phyloP scores from a whole-genome alignment of 208 protist species.

The Jaenimonas drosophilae region DNA sequence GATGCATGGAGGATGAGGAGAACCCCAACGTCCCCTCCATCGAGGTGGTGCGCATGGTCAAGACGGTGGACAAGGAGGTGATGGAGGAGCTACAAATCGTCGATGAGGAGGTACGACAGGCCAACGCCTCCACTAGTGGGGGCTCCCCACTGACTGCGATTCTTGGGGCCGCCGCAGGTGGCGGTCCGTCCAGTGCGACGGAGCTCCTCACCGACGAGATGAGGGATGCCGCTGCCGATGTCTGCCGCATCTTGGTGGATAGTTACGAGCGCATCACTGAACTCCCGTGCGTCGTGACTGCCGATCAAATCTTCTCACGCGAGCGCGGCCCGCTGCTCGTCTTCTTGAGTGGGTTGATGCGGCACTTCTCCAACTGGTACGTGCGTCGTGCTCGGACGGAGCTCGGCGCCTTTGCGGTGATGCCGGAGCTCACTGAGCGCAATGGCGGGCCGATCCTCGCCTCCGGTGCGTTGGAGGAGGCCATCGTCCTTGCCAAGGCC shows the following conservation, averaged over 20 bases:
- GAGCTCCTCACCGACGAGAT: constrained; percentile 9
- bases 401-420: constrained; percentile 3
- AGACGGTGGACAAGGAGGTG: constrained; percentile 20
- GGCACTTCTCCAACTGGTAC: constrained; percentile 66
- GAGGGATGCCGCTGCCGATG: constrained; percentile 9
- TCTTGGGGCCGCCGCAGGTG: neutral
- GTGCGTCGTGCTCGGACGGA: constrained; percentile 27
- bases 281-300: constrained; percentile 28
- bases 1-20: constrained; percentile 15
- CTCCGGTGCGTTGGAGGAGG: neutral
- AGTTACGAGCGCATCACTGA: constrained; percentile 59
- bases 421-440: neutral
- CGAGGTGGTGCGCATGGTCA: constrained; percentile 30
- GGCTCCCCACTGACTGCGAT: neutral
- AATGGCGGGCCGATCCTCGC: no score
- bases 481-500: neutral
- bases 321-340: constrained; percentile 40
- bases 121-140: neutral
- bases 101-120: neutral
- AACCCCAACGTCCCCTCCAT: constrained; percentile 12
- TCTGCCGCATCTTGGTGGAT: constrained; percentile 38
- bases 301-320: constrained; percentile 36
- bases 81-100: constrained; percentile 7
- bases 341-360: constrained; percentile 52
- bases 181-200: constrained; percentile 3